Evolutionary conservation across 2,329 filamentous ascomycete species (phyloP).

Genomic region (Xylaria multiplex): DNA sequence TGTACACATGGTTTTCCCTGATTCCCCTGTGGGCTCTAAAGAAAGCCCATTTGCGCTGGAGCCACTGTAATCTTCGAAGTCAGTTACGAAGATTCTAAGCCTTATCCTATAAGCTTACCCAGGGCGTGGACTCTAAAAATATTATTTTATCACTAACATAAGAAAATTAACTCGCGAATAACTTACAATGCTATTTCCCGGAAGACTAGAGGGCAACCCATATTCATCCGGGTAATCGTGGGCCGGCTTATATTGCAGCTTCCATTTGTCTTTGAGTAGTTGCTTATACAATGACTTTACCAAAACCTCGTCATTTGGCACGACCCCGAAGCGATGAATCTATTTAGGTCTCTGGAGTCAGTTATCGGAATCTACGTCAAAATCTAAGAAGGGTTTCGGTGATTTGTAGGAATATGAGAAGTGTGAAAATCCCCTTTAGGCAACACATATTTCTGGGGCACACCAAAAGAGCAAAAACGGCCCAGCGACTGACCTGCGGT

Average conservation of each 20-base stretch:
- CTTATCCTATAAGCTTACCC: not conserved
- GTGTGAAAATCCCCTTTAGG: too few relatives aligned
- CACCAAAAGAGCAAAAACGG: too few relatives aligned
- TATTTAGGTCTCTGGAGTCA: too few relatives aligned
- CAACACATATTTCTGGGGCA: too few relatives aligned
- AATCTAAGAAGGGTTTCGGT: too few relatives aligned
- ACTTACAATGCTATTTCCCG: slow-evolving; percentile 13
- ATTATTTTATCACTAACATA: not conserved
- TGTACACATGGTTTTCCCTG: not conserved
- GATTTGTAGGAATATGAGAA: too few relatives aligned
- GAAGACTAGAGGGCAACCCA: slow-evolving; percentile 6
- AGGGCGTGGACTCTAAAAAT: not conserved
- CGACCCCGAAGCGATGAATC: not conserved
- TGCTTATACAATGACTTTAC: slow-evolving; percentile 21
- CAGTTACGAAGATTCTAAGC: not conserved
- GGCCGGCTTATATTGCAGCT: not conserved
- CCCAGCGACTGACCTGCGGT: not conserved
- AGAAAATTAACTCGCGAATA: not conserved
- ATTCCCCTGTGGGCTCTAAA: slow-evolving; percentile 8
- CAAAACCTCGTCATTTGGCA: slow-evolving; percentile 19
- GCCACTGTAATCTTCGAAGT: slow-evolving; percentile 14
- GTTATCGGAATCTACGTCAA: too few relatives aligned
- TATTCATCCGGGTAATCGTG: slow-evolving; percentile 4
- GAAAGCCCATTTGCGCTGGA: slow-evolving; percentile 15
- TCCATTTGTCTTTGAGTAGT: not conserved